Conservation (phyloP, 78 protist species). For the Anaeramoeba flamelloides region DNA sequence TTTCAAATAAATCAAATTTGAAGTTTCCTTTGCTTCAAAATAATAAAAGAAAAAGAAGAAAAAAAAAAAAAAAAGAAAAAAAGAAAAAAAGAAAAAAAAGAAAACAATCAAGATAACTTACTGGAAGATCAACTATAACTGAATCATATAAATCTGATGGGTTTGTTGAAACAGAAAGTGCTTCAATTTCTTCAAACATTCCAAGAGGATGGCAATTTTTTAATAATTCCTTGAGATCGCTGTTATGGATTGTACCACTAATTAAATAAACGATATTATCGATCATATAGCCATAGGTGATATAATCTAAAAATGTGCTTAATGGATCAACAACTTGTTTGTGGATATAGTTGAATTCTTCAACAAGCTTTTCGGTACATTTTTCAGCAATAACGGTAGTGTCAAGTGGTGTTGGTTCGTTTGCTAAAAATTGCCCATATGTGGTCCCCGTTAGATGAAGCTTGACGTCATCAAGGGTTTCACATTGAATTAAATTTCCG, state of each 20-base stretch:
- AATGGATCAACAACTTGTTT: slow-evolving; percentile 71
- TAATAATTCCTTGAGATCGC: slow-evolving; percentile 53
- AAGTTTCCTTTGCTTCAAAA: no score
- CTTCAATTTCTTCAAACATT: slow-evolving; percentile 36
- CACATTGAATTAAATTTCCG: slow-evolving; percentile 80
- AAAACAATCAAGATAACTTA: slow-evolving; percentile 31
- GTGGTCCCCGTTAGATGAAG: slow-evolving; percentile 65
- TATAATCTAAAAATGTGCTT: slow-evolving; percentile 78
- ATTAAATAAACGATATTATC: slow-evolving; percentile 85
- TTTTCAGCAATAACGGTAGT: slow-evolving; percentile 19
- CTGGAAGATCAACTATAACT: slow-evolving; percentile 85
- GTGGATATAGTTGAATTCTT: slow-evolving; percentile 65
- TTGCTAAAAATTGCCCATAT: slow-evolving; percentile 77
- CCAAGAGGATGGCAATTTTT: slow-evolving; percentile 91
- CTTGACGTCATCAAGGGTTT: slow-evolving; percentile 81
- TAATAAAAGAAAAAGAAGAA: neutral
- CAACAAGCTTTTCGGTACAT: slow-evolving; percentile 40
- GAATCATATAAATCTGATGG: slow-evolving; percentile 66
- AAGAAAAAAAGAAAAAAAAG: no score
- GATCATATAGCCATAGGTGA: slow-evolving; percentile 91
- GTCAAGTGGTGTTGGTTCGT: slow-evolving; percentile 47
- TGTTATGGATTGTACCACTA: slow-evolving; percentile 73
- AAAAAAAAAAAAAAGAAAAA: no score
- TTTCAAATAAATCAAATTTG: no score
- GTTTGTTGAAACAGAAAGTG: slow-evolving; percentile 46